phyloP scores from a whole-genome alignment of 2,329 filamentous ascomycete species.

The Nigrospora sphaerica region DNA sequence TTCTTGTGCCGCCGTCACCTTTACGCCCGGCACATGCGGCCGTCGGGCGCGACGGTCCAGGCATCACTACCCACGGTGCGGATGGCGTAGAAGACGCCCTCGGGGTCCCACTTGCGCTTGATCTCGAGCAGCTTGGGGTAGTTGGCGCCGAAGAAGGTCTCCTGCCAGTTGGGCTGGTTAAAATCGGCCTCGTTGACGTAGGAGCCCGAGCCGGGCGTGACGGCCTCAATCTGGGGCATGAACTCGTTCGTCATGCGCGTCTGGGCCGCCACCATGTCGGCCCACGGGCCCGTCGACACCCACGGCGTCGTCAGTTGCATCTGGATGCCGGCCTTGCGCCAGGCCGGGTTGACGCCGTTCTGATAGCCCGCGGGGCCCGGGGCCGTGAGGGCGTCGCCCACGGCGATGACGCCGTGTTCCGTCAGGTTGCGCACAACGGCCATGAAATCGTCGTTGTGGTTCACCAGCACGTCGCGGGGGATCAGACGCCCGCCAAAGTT shows the following conservation, averaged over 20 bases:
- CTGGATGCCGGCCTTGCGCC: slow-evolving; percentile 20
- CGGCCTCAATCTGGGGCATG: slow-evolving; percentile 18
- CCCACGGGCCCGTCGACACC: slow-evolving; percentile 8
- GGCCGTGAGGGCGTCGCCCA: slow-evolving; percentile 22
- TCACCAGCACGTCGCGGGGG: slow-evolving; percentile 21
- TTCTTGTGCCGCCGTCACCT: no score
- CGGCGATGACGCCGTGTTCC: slow-evolving; percentile 19
- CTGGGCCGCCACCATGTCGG: slow-evolving; percentile 18
- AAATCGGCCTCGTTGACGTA: slow-evolving; percentile 36
- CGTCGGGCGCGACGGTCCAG: slow-evolving; percentile 22
- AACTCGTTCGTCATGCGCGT: slow-evolving; percentile 21
- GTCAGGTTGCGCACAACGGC: slow-evolving; percentile 22
- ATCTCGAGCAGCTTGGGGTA: slow-evolving; percentile 24
- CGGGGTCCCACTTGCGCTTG: slow-evolving; percentile 34
- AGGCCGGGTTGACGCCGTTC: slow-evolving; percentile 26
- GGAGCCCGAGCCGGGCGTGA: slow-evolving; percentile 15
- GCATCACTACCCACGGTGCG: slow-evolving; percentile 33
- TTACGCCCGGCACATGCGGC: slow-evolving; percentile 12
- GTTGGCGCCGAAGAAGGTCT: slow-evolving; percentile 27
- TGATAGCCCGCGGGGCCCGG: slow-evolving; percentile 11
- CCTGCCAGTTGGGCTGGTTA: slow-evolving; percentile 22
- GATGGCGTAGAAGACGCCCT: slow-evolving; percentile 28
- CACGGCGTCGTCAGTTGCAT: slow-evolving; percentile 19
- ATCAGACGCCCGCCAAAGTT: slow-evolving; percentile 30
- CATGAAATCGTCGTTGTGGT: slow-evolving; percentile 19